Evolutionary conservation across 1,284 basidiomycete genomes (phyloP).

Genomic region (Porphyrellus sp.): DNA sequence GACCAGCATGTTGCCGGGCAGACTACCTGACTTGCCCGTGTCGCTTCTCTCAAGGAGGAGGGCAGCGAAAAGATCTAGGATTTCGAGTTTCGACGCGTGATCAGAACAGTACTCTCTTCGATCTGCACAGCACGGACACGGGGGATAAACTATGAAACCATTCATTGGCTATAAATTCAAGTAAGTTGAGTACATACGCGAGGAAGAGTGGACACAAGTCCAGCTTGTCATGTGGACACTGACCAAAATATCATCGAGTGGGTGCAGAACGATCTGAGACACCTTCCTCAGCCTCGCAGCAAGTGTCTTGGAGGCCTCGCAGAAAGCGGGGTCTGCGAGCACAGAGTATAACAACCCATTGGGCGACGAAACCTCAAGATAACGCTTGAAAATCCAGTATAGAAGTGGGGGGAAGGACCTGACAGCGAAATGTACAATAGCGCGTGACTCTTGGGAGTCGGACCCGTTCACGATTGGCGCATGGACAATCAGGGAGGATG

Average conservation of each 20-base stretch:
- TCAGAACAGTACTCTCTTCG: constrained; percentile 15
- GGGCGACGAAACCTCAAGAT: constrained; percentile 23
- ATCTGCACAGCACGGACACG: constrained; percentile 32
- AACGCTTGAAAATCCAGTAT: constrained; percentile 38
- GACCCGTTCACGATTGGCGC: constrained; percentile 31
- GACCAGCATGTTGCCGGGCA: not conserved
- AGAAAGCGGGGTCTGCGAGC: constrained; percentile 20
- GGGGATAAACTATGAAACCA: constrained; percentile 38
- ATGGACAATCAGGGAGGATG: constrained; percentile 43
- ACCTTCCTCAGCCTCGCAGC: constrained; percentile 13
- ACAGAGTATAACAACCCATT: constrained; percentile 19
- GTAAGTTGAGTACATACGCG: constrained; percentile 32
- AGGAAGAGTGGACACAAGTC: constrained; percentile 13
- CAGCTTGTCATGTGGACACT: constrained; percentile 25
- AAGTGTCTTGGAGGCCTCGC: constrained; percentile 13
- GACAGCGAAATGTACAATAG: constrained; percentile 43
- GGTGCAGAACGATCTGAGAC: constrained; percentile 4
- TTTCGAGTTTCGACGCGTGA: constrained; percentile 33
- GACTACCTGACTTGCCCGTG: not conserved
- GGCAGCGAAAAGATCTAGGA: constrained; percentile 29
- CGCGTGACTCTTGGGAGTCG: constrained; percentile 18
- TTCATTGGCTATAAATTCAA: constrained; percentile 40
- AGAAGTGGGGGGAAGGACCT: constrained; percentile 39
- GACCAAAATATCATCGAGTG: constrained; percentile 25
- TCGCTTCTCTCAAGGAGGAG: constrained; percentile 28